These are phyloP conservation scores for Aspergillus glaucus DNA, from an alignment of 2,329 filamentous ascomycete species.

Conservation along the genomic window DNA sequence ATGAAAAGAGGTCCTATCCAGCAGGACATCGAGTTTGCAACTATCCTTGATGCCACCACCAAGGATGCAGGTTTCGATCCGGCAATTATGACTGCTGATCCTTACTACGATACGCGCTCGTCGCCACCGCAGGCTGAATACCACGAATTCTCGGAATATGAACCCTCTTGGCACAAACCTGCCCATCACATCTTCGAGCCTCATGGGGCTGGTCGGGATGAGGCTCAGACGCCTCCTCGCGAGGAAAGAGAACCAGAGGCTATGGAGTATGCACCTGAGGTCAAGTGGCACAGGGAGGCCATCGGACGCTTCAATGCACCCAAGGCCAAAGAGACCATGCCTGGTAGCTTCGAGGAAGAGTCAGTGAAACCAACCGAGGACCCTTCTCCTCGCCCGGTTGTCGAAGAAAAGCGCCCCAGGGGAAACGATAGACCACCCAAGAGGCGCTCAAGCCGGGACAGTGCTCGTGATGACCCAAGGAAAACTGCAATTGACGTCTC, in stretches of 20 bases:
- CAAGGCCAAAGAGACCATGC: constrained; percentile 14
- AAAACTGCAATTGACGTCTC: too few species aligned
- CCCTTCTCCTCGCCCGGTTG: not conserved
- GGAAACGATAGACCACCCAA: too few species aligned
- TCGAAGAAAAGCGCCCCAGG: too few species aligned
- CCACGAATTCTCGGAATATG: constrained; percentile 42
- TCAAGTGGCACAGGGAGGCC: not conserved
- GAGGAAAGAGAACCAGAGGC: constrained; percentile 15
- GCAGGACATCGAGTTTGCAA: constrained; percentile 60
- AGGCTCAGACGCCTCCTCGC: constrained; percentile 38
- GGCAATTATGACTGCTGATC: constrained; percentile 62
- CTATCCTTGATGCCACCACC: constrained; percentile 62
- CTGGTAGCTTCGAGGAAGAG: constrained; percentile 22
- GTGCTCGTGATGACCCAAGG: too few species aligned
- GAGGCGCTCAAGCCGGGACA: too few species aligned
- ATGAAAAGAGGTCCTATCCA: too few species aligned
- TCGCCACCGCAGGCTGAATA: constrained; percentile 58
- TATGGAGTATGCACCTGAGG: not conserved
- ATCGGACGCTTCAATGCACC: too few species aligned
- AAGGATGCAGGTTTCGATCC: constrained; percentile 65
- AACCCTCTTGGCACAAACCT: constrained; percentile 44
- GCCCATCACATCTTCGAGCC: constrained; percentile 37
- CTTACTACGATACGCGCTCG: constrained; percentile 56
- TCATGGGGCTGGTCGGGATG: constrained; percentile 44
- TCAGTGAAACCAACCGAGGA: not conserved